Evolutionary conservation across 2,329 filamentous ascomycete species (phyloP).

Genomic region (Aureobasidium uvarum): DNA sequence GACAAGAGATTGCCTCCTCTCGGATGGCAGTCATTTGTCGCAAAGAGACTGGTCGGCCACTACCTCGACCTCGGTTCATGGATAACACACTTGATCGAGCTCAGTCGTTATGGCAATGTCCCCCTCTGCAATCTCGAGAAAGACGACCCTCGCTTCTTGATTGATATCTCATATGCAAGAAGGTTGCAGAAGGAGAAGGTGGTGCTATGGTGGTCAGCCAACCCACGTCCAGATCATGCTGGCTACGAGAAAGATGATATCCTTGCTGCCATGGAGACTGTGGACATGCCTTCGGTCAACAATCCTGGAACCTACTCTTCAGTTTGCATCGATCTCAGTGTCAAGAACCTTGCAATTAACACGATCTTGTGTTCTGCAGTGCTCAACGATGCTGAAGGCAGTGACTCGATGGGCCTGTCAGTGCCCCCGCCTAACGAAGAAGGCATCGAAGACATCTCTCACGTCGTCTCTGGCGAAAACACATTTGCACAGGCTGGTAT

Average conservation of each 20-base stretch:
- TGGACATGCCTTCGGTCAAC: slow-evolving; percentile 91
- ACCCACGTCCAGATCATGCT: slow-evolving; percentile 86
- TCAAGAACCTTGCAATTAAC: slow-evolving; percentile 95
- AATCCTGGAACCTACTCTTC: slow-evolving; percentile 92
- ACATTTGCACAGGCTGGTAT: slow-evolving; percentile 93
- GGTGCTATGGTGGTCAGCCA: slow-evolving; percentile 93
- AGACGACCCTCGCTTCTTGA: slow-evolving; percentile 90
- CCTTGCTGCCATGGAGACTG: slow-evolving; percentile 74
- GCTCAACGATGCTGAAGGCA: slow-evolving; percentile 92
- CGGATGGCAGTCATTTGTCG: slow-evolving; percentile 89
- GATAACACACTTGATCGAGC: slow-evolving; percentile 81
- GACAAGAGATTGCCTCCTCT: slow-evolving; percentile 88
- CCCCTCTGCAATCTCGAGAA: slow-evolving; percentile 93
- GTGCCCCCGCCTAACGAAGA: slow-evolving; percentile 64
- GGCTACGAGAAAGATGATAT: slow-evolving; percentile 94
- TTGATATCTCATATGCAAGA: slow-evolving; percentile 92
- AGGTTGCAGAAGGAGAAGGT: slow-evolving; percentile 87
- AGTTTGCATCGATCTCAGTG: slow-evolving; percentile 91
- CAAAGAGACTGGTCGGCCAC: slow-evolving; percentile 79
- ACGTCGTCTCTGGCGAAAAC: slow-evolving; percentile 70
- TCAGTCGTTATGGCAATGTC: slow-evolving; percentile 89
- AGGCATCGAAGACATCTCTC: slow-evolving; percentile 57
- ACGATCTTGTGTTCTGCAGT: slow-evolving; percentile 95
- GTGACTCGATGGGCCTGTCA: slow-evolving; percentile 83
- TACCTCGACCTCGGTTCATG: slow-evolving; percentile 92